These are phyloP conservation scores for Lentinus tigrinus DNA, from an alignment of 768 basidiomycete species.

Conservation along the genomic window DNA sequence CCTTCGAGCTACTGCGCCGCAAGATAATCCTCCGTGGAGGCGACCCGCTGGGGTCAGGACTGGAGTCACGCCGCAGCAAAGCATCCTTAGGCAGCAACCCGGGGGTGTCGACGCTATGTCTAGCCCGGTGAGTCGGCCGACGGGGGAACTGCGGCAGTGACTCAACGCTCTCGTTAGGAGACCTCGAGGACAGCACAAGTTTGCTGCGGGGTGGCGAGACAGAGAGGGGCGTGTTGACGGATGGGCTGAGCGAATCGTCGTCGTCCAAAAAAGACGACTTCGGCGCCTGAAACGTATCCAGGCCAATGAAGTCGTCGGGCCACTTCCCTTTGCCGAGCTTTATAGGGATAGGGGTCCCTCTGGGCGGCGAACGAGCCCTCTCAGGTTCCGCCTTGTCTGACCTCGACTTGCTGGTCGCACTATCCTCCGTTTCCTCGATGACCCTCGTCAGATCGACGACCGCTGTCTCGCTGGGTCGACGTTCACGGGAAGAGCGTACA, in stretches of 20 bases:
- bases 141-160: slow-evolving; percentile 48
- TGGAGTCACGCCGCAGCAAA: slow-evolving; percentile 46
- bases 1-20: slow-evolving; percentile 59
- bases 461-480: slow-evolving; percentile 62
- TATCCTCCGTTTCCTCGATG: slow-evolving; percentile 64
- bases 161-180: slow-evolving; percentile 48
- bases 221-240: slow-evolving; percentile 38
- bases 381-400: slow-evolving; percentile 23
- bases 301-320: slow-evolving; percentile 67
- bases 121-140: slow-evolving; percentile 60
- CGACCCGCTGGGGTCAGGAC: slow-evolving; percentile 49
- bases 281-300: slow-evolving; percentile 47
- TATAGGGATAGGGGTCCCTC: slow-evolving; percentile 36
- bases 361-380: slow-evolving; percentile 28
- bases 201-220: slow-evolving; percentile 51
- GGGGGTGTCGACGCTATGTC: slow-evolving; percentile 59
- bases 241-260: slow-evolving; percentile 18
- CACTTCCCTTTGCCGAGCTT: slow-evolving; percentile 77
- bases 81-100: slow-evolving; percentile 36
- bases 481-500: slow-evolving; percentile 42
- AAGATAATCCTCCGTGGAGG: slow-evolving; percentile 46
- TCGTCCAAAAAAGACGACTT: slow-evolving; percentile 18
- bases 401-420: slow-evolving; percentile 29
- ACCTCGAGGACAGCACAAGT: slow-evolving; percentile 45
- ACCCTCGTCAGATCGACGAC: slow-evolving; percentile 64